Percentiles rank a stretch among this genome's conserved stretches.
Conservation (phyloP, 208 protist species). For the Zelonia costaricensis region DNA sequence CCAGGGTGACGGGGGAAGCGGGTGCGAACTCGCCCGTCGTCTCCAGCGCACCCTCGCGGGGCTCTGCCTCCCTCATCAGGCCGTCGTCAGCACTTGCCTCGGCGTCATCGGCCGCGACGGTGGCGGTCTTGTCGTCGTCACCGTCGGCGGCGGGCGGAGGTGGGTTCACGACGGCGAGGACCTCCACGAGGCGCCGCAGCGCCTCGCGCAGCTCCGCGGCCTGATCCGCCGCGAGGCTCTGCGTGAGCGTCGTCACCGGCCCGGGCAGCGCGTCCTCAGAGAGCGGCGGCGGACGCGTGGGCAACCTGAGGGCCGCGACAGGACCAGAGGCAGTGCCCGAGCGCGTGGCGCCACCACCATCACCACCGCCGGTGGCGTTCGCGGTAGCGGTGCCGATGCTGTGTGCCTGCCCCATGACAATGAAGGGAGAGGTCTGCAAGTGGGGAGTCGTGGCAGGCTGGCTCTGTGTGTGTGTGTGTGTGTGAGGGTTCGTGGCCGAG, state of each 20-base stretch:
- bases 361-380: background rate
- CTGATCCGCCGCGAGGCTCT: constrained; percentile 1
- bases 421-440: background rate
- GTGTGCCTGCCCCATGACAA: constrained; percentile 12
- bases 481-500: no score
- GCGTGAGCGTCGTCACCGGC: no score
- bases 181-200: background rate
- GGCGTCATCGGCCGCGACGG: no score
- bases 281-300: no score
- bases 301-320: no score
- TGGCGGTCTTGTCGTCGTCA: background rate
- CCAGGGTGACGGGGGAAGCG: background rate
- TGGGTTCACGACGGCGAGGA: background rate
- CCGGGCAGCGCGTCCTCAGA: background rate
- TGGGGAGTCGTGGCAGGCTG: no score
- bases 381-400: constrained; percentile 2
- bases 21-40: no score
- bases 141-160: no score
- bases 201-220: background rate
- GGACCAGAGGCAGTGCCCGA: no score
- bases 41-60: no score
- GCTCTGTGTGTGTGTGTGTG: no score
- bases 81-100: background rate
- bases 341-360: background rate
- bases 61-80: no score